Evolutionary conservation across 352 stramenopile genomes (phyloP), one percentile per base, ranked within the genome.

Genomic region (Thalassiosira livingstoniorum): DNA sequence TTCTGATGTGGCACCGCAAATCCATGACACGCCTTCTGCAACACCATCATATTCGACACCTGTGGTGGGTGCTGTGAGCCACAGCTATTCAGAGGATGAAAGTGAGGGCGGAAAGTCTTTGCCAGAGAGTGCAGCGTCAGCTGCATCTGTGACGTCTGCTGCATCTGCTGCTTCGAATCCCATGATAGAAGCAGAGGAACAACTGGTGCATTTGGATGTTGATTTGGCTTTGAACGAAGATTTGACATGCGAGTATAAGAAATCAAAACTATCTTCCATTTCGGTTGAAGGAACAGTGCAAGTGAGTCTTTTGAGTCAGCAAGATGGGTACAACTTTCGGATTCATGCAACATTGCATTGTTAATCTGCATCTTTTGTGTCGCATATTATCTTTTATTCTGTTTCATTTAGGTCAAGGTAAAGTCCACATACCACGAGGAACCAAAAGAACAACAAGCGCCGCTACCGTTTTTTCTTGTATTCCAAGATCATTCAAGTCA

Each of bases 211-310:
- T 42, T 70, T 87, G 32, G 58, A 78, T 53, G 80, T 93, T 4
- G 89, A 87, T 68, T 68, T 94, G 47, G 90, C 90, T 11, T 70
- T 94, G 31, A 94, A 92, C 73, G 90, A 94, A 86, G 90, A 94
- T 83, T 66, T 94, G 18, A 91, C 86, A 29, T 94, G 90, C 62
- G 90, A 88, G 23, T 94, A 94, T 67, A 91, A 90, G 27, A 31
- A 85, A 25, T 92, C 86, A 0, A 92, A 92, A 63, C 76, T 94
- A 27, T 90, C 87, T 11, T 85, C 81, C 3, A 87, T 88, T 31
- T 83, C 74, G 3, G 85, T 94, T 7, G 87, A 94, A 75, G 90
- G 90, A 29, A 86, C 91, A 27, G 45, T 94, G n/a, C 90, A 94
- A 71, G 82, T 91, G 29, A 62, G 65, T 75, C 1, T 51, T 18